Evolutionary conservation across 257 asterid species (phyloP).

Genomic region (Striga asiatica): DNA sequence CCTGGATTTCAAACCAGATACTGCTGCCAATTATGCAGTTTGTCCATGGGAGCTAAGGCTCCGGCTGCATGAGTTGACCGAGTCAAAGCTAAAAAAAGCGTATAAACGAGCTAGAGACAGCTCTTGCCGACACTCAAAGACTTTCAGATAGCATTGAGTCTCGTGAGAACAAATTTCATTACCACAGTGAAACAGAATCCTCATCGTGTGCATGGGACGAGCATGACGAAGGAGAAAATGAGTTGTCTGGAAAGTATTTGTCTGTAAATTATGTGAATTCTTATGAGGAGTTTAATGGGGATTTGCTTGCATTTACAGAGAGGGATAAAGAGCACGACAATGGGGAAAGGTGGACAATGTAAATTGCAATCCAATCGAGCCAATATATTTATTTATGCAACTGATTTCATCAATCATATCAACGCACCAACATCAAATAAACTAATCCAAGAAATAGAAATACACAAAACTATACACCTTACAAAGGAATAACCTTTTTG

Average conservation of each 20-base stretch:
- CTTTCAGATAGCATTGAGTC: background rate
- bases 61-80: background rate
- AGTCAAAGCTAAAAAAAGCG: background rate
- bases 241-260: background rate
- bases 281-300: background rate
- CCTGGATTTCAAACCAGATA: background rate
- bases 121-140: background rate
- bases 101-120: background rate
- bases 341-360: background rate
- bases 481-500: slow-evolving; percentile 73
- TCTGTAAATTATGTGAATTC: background rate
- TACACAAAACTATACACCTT: slow-evolving; percentile 8
- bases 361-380: background rate
- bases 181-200: background rate
- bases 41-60: background rate
- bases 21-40: background rate
- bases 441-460: slow-evolving; percentile 5
- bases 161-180: background rate
- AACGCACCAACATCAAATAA: slow-evolving; percentile 2
- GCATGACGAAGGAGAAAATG: background rate
- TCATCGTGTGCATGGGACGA: background rate
- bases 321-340: background rate
- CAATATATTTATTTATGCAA: background rate
- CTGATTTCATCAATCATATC: background rate
- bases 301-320: background rate